Conservation (phyloP, 352 stramenopile species). For the Pythium coloratum region DNA sequence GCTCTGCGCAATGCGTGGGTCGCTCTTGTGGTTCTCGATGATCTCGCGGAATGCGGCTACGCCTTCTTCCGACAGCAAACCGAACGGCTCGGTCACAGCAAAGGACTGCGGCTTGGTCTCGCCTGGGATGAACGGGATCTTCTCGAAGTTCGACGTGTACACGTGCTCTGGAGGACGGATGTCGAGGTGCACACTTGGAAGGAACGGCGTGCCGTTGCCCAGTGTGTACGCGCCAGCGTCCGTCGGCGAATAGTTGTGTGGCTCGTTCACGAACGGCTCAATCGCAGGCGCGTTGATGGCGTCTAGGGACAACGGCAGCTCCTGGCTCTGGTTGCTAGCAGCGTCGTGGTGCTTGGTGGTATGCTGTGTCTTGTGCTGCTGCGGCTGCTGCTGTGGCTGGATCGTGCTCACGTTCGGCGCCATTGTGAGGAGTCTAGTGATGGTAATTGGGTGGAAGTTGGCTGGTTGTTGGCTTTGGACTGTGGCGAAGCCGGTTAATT, state of each 20-base stretch:
- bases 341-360: neutral
- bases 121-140: slow-evolving; percentile 23
- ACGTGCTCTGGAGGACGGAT: slow-evolving; percentile 22
- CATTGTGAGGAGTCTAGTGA: neutral
- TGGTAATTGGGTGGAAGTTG: too few relatives aligned
- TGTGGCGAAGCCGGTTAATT: neutral
- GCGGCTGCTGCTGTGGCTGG: neutral
- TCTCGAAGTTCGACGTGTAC: slow-evolving; percentile 24
- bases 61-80: slow-evolving; percentile 24
- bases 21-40: slow-evolving; percentile 20
- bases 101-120: slow-evolving; percentile 21
- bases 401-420: slow-evolving; percentile 1
- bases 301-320: slow-evolving; percentile 14
- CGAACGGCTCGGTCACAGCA: slow-evolving; percentile 25
- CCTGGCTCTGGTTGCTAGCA: neutral
- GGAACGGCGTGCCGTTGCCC: slow-evolving; percentile 13
- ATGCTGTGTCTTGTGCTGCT: slow-evolving; percentile 1
- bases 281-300: slow-evolving; percentile 7
- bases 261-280: slow-evolving; percentile 21
- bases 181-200: slow-evolving; percentile 14
- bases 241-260: slow-evolving; percentile 19
- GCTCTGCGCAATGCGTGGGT: slow-evolving; percentile 25
- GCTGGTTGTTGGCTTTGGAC: neutral
- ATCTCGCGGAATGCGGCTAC: slow-evolving; percentile 22
- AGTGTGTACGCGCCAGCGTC: slow-evolving; percentile 21